phyloP scores from a whole-genome alignment of 345 rosid genomes.

The Gossypium turneri region DNA sequence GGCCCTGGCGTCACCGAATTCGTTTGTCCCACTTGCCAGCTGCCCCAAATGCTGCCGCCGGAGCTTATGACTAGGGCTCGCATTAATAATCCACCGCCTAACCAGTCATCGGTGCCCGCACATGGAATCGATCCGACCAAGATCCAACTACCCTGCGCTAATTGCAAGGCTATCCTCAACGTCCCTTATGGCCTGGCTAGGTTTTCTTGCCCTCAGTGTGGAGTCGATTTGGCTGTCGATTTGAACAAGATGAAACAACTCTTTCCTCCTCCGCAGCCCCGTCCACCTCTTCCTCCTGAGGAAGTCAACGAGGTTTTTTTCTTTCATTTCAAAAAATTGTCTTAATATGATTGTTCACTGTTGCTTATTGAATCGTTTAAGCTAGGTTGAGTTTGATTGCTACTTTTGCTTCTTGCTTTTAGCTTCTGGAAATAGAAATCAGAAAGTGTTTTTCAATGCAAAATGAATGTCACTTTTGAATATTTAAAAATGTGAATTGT shows the following conservation, averaged over 20 bases:
- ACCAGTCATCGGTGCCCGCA: slow-evolving; percentile 49
- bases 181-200: slow-evolving; percentile 87
- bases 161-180: slow-evolving; percentile 89
- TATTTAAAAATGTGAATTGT: background rate
- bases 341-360: background rate
- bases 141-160: slow-evolving; percentile 94
- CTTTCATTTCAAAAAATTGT: background rate
- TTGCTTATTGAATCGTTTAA: background rate
- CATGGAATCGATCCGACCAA: slow-evolving; percentile 97
- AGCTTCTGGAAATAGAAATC: background rate
- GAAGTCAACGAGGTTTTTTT: slow-evolving; percentile 78
- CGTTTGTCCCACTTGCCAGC: slow-evolving; percentile 77
- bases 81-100: slow-evolving; percentile 29
- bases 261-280: slow-evolving; percentile 34
- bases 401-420: background rate
- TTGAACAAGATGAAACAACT: slow-evolving; percentile 55
- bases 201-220: slow-evolving; percentile 89
- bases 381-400: background rate
- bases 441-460: background rate
- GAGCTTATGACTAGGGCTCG: slow-evolving; percentile 61
- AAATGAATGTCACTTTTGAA: background rate
- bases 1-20: slow-evolving; percentile 67
- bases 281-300: slow-evolving; percentile 47
- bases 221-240: slow-evolving; percentile 81
- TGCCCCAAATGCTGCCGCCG: slow-evolving; percentile 96